Conservation (phyloP, 2,329 filamentous ascomycete species). For the Ceratocystis colombiana region DNA sequence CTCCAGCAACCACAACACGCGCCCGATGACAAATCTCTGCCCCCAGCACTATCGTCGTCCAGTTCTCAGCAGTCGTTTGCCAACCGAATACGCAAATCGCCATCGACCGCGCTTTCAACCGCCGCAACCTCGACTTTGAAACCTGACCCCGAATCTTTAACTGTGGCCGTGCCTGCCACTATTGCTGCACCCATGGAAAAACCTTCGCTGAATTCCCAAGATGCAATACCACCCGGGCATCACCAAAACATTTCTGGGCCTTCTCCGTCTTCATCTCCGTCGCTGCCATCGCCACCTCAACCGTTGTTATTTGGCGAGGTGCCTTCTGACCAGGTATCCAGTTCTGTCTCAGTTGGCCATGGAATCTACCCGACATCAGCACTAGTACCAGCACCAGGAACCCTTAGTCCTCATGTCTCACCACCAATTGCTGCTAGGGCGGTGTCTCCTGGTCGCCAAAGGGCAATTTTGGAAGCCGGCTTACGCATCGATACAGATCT, state of each 20-base stretch:
- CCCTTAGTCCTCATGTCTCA: slow-evolving; percentile 11
- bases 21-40: slow-evolving; percentile 14
- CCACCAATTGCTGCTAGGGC: background rate
- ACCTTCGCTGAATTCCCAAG: background rate
- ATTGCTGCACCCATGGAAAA: slow-evolving; percentile 12
- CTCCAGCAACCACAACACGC: slow-evolving; percentile 13
- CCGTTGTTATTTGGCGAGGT: slow-evolving; percentile 65
- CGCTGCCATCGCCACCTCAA: slow-evolving; percentile 12
- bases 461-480: slow-evolving; percentile 64
- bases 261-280: background rate
- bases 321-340: slow-evolving; percentile 41
- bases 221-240: background rate
- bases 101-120: slow-evolving; percentile 29
- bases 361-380: slow-evolving; percentile 39
- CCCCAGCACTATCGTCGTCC: background rate
- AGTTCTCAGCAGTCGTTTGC: slow-evolving; percentile 40
- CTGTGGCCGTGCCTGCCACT: background rate
- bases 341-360: slow-evolving; percentile 47
- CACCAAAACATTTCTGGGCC: slow-evolving; percentile 1
- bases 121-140: background rate
- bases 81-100: slow-evolving; percentile 48
- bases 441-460: slow-evolving; percentile 36
- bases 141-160: background rate
- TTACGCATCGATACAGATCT: slow-evolving; percentile 40
- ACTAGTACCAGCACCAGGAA: background rate